Evolutionary conservation across 1,139 yeast species (phyloP), one percentile per base, ranked within the genome.

Genomic region (Yamadazyma oceani): DNA sequence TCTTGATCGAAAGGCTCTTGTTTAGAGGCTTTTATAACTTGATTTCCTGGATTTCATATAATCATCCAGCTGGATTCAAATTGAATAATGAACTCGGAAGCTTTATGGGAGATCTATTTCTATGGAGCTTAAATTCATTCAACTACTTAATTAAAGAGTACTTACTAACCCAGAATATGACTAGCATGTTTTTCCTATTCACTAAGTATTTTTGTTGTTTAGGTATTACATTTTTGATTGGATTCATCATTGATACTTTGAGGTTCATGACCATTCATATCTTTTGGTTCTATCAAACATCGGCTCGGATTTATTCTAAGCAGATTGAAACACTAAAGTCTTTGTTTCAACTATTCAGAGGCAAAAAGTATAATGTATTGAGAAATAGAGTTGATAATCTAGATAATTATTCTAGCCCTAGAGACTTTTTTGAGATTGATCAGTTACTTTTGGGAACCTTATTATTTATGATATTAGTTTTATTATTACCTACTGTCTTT

Each of bases 31-130:
- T 84, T 35, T 65, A 71, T 28, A 49, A 56, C 2, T 60, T 84
- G 23, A 80, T 90, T 10, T 50, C 68, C 2, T 85, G 96, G 94
- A 69, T 94, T 25, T 88, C 90, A 64, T 78, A 78, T 12, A 45
- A 65, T 47, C 86, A 92, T 56, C 98, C 98, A 0, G 96, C 95
- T 8, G 98, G 98, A 2, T 81, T 94, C 53, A 94, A 94, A 55
- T 73, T 94, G 41, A 94, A 94, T 58, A 82, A 80, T 40, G 97
- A 89, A 53, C 68, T 94, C 25, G 90, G 97, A 0, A 73, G 71
- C 19, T 94, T 94, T 53, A 73, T 90, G 57, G 96, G 96, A 17
- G 96, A 89, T 41, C 64, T 94, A 36, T 85, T 85, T 49, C 56
- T 85, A 19, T 92, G 97, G 97, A 85, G 90, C 7, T 72, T 90